Percentiles rank a stretch among this genome's conserved stretches.
Evolutionary conservation across 169 alveolate genomes (phyloP).

Genomic region (Besnoitia besnoiti): DNA sequence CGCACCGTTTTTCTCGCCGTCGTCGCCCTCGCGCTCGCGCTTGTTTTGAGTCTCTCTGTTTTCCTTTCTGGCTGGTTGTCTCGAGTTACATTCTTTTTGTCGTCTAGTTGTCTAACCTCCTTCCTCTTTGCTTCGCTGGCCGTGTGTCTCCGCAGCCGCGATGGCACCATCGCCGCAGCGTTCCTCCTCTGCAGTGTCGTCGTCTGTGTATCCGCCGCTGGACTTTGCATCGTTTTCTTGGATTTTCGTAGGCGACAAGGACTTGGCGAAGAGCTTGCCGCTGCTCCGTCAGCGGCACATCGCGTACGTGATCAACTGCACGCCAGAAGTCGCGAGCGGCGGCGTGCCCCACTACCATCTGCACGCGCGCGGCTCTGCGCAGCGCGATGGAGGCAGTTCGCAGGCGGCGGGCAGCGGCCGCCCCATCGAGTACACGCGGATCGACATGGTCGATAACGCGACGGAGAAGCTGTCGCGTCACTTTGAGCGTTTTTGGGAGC

Average conservation of each 20-base stretch:
- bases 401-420: neutral
- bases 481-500: slow-evolving; percentile 59
- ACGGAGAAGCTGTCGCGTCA: slow-evolving; percentile 59
- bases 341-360: slow-evolving; percentile 70
- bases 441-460: slow-evolving; percentile 64
- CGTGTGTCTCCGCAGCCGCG: neutral
- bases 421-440: slow-evolving; percentile 52
- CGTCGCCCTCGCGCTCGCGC: neutral
- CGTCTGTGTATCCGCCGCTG: slow-evolving; percentile 48
- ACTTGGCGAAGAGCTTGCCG: slow-evolving; percentile 60
- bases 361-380: neutral
- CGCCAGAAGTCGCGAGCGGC: slow-evolving; percentile 68
- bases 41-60: neutral
- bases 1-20: neutral
- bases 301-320: slow-evolving; percentile 66
- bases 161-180: neutral
- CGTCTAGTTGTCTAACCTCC: neutral
- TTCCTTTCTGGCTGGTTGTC: neutral
- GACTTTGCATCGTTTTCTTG: slow-evolving; percentile 67
- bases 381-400: neutral
- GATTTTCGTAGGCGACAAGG: slow-evolving; percentile 69
- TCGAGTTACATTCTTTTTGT: neutral
- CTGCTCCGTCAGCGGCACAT: slow-evolving; percentile 54
- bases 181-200: neutral
- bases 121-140: neutral